Conservation (phyloP, 2,329 filamentous ascomycete species). For the Geosmithia morbida region DNA sequence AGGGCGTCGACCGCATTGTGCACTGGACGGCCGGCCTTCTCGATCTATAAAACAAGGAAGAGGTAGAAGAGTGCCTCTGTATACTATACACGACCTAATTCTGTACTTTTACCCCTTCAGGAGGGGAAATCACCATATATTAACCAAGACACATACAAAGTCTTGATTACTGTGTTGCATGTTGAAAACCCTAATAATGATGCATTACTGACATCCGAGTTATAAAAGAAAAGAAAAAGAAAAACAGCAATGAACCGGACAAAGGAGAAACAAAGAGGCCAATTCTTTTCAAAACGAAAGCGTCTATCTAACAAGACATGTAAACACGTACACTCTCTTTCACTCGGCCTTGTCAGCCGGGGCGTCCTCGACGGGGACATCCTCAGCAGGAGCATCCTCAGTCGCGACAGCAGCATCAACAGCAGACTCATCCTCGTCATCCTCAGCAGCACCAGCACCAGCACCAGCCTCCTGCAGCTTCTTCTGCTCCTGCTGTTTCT, state of each 20-base stretch:
- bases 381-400: not conserved
- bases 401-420: constrained; percentile 13
- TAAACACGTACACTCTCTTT: constrained; percentile 4
- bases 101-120: not conserved
- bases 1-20: constrained; percentile 65
- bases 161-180: constrained; percentile 1
- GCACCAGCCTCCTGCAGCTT: constrained; percentile 17
- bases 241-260: not conserved
- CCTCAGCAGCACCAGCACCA: constrained; percentile 5
- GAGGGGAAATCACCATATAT: not conserved
- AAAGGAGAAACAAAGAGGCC: not conserved
- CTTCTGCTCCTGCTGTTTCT: constrained; percentile 30
- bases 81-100: not conserved
- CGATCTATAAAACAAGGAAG: constrained; percentile 17
- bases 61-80: too few relatives aligned
- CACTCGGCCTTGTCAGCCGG: not conserved
- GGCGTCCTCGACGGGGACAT: not conserved
- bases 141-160: not conserved
- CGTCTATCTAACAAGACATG: not conserved
- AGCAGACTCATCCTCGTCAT: constrained; percentile 5
- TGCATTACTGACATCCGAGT: not conserved
- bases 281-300: not conserved
- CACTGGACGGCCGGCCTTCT: constrained; percentile 59
- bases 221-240: not conserved
- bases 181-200: not conserved